Base-by-base conservation (phyloP, 2,329 filamentous ascomycete genomes). In the Sporothrix mexicana region DNA sequence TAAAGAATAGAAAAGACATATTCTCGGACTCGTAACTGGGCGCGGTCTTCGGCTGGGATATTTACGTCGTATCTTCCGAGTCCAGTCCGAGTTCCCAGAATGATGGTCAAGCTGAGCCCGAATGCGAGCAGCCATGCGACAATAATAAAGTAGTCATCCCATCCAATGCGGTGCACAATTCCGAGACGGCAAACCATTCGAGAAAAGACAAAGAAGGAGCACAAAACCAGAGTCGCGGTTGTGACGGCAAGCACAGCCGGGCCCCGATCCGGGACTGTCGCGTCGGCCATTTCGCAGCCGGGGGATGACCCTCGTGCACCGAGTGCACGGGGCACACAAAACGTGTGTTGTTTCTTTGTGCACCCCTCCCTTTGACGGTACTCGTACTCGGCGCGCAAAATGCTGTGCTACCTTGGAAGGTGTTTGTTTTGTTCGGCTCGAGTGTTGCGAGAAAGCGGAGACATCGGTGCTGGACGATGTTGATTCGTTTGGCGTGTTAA, bases 121-220 rank as follows among this genome's bases (percentile, higher is more conserved):
- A 92, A 88, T 53, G 90, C 88, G 64, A 94, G 80, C 13, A 89
- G 77, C 95, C 94, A 97, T 72, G 94, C 93, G 55, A 93, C 76
- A 12, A 94, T 81, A 81, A 97, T 96, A 77, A 93, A 88, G 81
- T 91, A 92, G 84, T 97, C 95, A 81, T 97, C 94, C 84, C 88
- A 88, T 72, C 87, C 90, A 69, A 94, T 82, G 71, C 87, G 90
- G 76, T 88, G 89, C 72, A 97, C 91, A 68, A 98, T 91, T 64
- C 87, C 88, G 68, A 88, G 85, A 41, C 94, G 88, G 74, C 92
- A 94, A 57, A 93, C 82, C 76, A 97, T 85, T 71, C 95, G 90
- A 49, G 93, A 87, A 57, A 85, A 85, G 76, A 97, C 93, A 79
- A 97, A 95, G 71, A 92, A 78, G 53, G 91, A 91, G 69, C 93